These are phyloP conservation scores for Naganishia cerealis DNA, from an alignment of 1,284 basidiomycete genomes.

Conservation along the genomic window DNA sequence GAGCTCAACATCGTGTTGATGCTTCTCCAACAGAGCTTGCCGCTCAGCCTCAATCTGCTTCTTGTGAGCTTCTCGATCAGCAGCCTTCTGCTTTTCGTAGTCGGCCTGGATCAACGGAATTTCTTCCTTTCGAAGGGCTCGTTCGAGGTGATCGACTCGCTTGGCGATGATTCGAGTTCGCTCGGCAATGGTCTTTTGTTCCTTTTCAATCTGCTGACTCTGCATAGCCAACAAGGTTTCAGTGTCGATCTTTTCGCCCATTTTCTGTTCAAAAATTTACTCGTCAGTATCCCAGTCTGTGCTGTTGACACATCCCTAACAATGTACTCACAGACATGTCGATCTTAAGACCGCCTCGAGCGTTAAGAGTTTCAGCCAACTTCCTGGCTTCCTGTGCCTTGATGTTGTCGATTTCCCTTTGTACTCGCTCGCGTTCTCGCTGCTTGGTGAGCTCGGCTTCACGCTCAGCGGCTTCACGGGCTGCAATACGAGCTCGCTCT, in stretches of 20 bases:
- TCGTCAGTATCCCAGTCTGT: conserved; percentile 2
- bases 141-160: conserved; percentile 92
- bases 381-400: conserved; percentile 83
- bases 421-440: conserved; percentile 75
- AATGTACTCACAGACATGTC: conserved; percentile 67
- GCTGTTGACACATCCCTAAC: background rate
- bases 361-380: conserved; percentile 80
- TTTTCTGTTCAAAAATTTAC: conserved; percentile 59
- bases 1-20: conserved; percentile 70
- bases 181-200: conserved; percentile 85
- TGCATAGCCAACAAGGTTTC: conserved; percentile 86
- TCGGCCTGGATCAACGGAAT: conserved; percentile 80
- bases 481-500: conserved; percentile 68
- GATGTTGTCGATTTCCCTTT: conserved; percentile 79
- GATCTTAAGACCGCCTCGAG: conserved; percentile 81
- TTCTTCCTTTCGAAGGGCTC: conserved; percentile 93
- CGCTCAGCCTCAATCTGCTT: conserved; percentile 64
- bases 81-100: conserved; percentile 80
- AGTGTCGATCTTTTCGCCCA: conserved; percentile 76
- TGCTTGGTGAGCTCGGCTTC: conserved; percentile 69
- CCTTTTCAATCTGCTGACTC: conserved; percentile 93
- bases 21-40: conserved; percentile 64
- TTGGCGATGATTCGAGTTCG: conserved; percentile 81
- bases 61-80: conserved; percentile 72
- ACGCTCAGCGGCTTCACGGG: conserved; percentile 70